These are phyloP conservation scores for Trametes pubescens DNA, from an alignment of 1,284 basidiomycete species.

Conservation along the genomic window DNA sequence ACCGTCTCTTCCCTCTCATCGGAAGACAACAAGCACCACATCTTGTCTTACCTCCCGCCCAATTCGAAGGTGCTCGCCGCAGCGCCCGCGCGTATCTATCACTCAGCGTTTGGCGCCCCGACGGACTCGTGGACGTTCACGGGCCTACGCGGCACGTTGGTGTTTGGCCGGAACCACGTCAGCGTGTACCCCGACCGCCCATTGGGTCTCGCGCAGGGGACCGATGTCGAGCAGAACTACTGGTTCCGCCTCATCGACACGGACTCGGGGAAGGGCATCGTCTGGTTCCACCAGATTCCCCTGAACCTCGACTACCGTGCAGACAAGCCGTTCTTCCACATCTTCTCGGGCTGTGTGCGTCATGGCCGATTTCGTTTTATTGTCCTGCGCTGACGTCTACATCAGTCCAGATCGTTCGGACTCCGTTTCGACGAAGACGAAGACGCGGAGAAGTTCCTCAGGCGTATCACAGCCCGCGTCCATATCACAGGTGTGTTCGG, in stretches of 20 bases:
- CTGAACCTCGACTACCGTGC: slow-evolving; percentile 83
- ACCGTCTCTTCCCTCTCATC: slow-evolving; percentile 28
- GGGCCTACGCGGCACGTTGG: slow-evolving; percentile 74
- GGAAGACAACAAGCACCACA: slow-evolving; percentile 37
- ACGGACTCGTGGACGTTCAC: slow-evolving; percentile 73
- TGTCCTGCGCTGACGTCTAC: neutral
- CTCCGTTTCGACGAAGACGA: slow-evolving; percentile 74
- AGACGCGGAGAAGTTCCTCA: slow-evolving; percentile 64
- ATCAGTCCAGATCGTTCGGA: slow-evolving; percentile 82
- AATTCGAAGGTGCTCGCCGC: slow-evolving; percentile 39
- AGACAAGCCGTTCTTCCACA: slow-evolving; percentile 94
- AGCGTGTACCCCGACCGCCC: slow-evolving; percentile 35
- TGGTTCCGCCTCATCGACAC: slow-evolving; percentile 82
- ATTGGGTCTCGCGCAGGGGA: slow-evolving; percentile 24
- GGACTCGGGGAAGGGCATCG: slow-evolving; percentile 70
- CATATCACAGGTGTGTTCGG: slow-evolving; percentile 30
- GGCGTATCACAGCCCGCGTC: slow-evolving; percentile 49
- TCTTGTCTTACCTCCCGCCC: slow-evolving; percentile 41
- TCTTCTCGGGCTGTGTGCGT: slow-evolving; percentile 85
- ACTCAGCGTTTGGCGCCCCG: slow-evolving; percentile 56
- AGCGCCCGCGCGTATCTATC: slow-evolving; percentile 57
- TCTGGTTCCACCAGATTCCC: slow-evolving; percentile 91
- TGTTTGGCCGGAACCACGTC: slow-evolving; percentile 72
- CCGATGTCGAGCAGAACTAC: slow-evolving; percentile 46
- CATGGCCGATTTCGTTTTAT: neutral